phyloP scores from a whole-genome alignment of 345 rosid genomes.

The Hypericum perforatum region DNA sequence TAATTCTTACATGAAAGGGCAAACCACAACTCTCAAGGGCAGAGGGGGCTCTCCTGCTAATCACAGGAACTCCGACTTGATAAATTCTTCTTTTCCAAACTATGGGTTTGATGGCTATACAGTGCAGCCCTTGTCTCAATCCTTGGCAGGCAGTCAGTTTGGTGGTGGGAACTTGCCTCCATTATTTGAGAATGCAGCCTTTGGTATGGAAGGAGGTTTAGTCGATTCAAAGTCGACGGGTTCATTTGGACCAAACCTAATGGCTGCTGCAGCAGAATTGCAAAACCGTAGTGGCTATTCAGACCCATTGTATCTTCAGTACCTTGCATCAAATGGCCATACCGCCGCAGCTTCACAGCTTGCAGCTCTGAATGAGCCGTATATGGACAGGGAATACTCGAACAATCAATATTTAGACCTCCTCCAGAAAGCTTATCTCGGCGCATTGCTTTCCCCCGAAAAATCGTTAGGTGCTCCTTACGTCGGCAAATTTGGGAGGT shows the following conservation, averaged over 20 bases:
- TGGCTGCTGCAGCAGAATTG: constrained; percentile 39
- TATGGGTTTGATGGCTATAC: constrained; percentile 33
- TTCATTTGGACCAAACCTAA: constrained; percentile 30
- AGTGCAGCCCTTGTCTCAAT: constrained; percentile 34
- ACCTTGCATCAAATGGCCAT: constrained; percentile 39
- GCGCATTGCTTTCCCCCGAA: constrained; percentile 32
- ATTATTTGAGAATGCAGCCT: constrained; percentile 33
- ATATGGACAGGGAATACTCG: constrained; percentile 29
- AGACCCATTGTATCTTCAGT: constrained; percentile 40
- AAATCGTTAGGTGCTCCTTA: constrained; percentile 40
- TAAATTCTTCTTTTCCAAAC: constrained; percentile 34
- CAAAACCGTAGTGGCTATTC: constrained; percentile 33
- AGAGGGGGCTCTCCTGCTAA: constrained; percentile 32
- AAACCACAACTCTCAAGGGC: constrained; percentile 26
- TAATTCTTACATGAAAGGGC: constrained; percentile 28
- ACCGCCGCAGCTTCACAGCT: constrained; percentile 49
- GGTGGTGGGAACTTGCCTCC: constrained; percentile 42
- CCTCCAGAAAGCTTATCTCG: constrained; percentile 48
- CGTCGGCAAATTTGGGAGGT: constrained; percentile 34
- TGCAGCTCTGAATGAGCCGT: constrained; percentile 35
- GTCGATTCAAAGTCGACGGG: constrained; percentile 35
- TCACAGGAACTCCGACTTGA: constrained; percentile 21
- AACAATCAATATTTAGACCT: constrained; percentile 47
- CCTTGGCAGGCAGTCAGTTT: constrained; percentile 35
- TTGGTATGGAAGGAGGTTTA: constrained; percentile 39